phyloP scores from a whole-genome alignment of 345 rosid species.

The Salix exigua region DNA sequence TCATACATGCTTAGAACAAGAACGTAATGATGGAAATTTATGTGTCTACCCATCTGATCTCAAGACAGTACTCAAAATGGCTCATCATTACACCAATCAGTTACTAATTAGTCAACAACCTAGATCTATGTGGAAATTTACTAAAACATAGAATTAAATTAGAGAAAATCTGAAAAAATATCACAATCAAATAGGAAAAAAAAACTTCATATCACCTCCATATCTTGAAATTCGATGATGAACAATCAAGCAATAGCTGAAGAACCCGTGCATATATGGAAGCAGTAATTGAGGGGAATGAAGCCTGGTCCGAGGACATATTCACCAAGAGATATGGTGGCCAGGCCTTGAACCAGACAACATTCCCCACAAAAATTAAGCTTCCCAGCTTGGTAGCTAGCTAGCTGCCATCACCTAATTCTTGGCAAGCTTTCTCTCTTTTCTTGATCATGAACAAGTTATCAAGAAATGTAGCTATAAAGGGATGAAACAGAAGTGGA shows the following conservation, averaged over 20 bases:
- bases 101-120: constrained; percentile 12
- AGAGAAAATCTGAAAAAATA: background rate
- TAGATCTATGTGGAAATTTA: constrained; percentile 23
- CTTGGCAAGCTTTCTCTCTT: background rate
- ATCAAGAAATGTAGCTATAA: background rate
- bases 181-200: background rate
- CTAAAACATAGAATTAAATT: background rate
- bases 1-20: background rate
- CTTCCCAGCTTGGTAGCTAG: constrained; percentile 18
- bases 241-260: background rate
- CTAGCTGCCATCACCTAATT: background rate
- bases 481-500: background rate
- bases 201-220: background rate
- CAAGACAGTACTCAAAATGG: constrained; percentile 40
- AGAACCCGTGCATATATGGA: constrained; percentile 16
- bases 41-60: background rate
- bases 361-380: constrained; percentile 57
- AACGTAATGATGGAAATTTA: background rate
- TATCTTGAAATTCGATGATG: background rate
- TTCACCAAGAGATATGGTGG: background rate
- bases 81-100: constrained; percentile 70
- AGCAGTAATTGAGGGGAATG: constrained; percentile 79
- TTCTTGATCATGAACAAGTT: background rate
- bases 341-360: constrained; percentile 54
- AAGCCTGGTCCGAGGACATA: constrained; percentile 82